These are phyloP conservation scores for Scenedesmus sp. DNA, from an alignment of 163 green algal genomes.

Conservation along the genomic window DNA sequence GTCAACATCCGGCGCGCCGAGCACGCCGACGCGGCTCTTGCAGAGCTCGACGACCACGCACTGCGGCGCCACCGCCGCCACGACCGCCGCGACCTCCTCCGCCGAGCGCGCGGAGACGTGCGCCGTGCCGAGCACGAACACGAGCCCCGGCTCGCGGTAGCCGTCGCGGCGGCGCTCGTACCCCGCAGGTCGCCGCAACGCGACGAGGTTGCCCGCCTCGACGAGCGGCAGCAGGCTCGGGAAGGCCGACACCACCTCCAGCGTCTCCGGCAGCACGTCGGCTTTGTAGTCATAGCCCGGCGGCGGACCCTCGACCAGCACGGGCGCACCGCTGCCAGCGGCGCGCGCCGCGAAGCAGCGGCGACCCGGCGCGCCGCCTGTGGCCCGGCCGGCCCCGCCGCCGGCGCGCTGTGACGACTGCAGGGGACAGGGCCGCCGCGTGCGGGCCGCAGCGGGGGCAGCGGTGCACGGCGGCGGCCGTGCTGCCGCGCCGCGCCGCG, in stretches of 20 bases:
- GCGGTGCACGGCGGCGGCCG: too few species aligned
- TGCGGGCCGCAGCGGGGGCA: too few species aligned
- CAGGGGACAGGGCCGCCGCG: too few species aligned
- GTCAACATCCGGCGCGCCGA: conserved; percentile 49
- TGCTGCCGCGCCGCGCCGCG: too few species aligned
- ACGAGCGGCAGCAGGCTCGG: conserved; percentile 35
- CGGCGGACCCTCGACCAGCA: too few species aligned
- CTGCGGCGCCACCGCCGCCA: conserved; percentile 72
- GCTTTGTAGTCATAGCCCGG: conserved; percentile 31
- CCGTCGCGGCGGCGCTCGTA: conserved; percentile 82
- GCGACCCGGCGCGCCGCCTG: too few species aligned
- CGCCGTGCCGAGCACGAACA: conserved; percentile 84
- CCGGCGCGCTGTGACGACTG: too few species aligned
- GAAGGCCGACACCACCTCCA: conserved; percentile 1
- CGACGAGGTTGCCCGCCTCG: conserved; percentile 66
- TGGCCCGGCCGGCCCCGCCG: too few species aligned
- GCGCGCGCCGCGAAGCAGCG: too few species aligned
- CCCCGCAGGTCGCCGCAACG: conserved; percentile 56
- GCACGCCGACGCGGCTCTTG: conserved; percentile 62
- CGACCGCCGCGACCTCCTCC: conserved; percentile 71
- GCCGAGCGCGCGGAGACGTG: conserved; percentile 77
- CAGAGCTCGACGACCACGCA: conserved; percentile 93
- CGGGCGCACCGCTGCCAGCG: too few species aligned
- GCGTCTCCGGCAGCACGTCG: conserved; percentile 34
- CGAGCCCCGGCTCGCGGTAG: conserved; percentile 79